Evolutionary conservation across 495 filamentous ascomycete species (phyloP), one percentile per base, ranked within the genome.

Genomic region (Penicillium fimorum): DNA sequence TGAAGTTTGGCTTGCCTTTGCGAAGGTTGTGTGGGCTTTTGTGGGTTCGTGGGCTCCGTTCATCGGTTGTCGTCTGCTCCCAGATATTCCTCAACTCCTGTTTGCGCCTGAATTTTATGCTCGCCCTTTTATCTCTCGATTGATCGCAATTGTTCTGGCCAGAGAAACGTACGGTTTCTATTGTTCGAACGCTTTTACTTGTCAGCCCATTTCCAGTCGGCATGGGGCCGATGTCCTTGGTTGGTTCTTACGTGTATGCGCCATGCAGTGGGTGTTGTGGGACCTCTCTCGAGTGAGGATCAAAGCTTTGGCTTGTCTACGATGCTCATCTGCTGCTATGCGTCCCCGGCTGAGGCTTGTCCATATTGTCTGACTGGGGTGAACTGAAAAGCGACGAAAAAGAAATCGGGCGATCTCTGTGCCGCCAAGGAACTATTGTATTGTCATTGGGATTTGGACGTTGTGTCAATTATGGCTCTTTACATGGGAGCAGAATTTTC

Each of bases 221-320:
- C 41, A 38, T 18, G 44, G 5, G 24, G 48, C 43, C 10, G 45
- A 13, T 59, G 27, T 38, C 24, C 47, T 56, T 24, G 25, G 52
- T 38, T 25, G 42, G 57, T 47, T 43, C 40, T 8, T 35, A 48
- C 30, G 41, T 53, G 48, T 46, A 40, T 54, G 55, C 58, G 12
- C 5, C 20, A 50, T 29, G 29, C 55, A 63, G 62, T 63, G 24
- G 17, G 22, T 46, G 18, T 51, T 48, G 65, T 75, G 79, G 91
- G 91, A 91, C 90, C 89, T 92, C 91, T 92, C 89, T 85, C 63
- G 88, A 85, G 89, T 91, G 91, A 89, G 90, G 78, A 84, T 96
- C 91, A 96, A 92, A 91, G 91, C 76, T 85, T 89, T 76, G 91
- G 82, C 91, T 92, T 94, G 89, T 95, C 91, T 76, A 82, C 68